These are phyloP conservation scores for Sergeia podlipaevii DNA, from an alignment of 208 protist species.

Conservation along the genomic window DNA sequence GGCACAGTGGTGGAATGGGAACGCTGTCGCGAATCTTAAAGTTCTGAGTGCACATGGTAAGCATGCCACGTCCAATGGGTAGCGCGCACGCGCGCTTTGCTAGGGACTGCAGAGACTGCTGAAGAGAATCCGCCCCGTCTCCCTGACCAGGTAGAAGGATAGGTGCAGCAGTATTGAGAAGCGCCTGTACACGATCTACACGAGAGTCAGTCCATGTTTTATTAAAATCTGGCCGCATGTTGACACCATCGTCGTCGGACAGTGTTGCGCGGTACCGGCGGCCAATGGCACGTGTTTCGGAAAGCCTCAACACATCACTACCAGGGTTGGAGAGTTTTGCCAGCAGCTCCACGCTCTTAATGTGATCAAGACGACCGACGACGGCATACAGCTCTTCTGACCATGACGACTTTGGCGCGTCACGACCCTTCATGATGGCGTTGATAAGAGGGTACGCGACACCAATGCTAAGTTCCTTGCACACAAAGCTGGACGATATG, in stretches of 20 bases:
- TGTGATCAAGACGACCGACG: conserved; percentile 63
- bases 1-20: conserved; percentile 66
- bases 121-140: conserved; percentile 48
- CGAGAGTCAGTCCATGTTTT: conserved; percentile 67
- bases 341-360: conserved; percentile 9
- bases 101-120: conserved; percentile 39
- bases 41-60: conserved; percentile 81
- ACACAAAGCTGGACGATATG: conserved; percentile 29
- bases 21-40: conserved; percentile 74
- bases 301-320: conserved; percentile 47
- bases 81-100: conserved; percentile 42
- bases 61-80: conserved; percentile 72
- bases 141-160: conserved; percentile 49
- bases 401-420: conserved; percentile 33
- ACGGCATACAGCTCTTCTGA: conserved; percentile 40
- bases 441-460: conserved; percentile 49
- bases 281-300: conserved; percentile 51
- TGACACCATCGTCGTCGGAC: conserved; percentile 77
- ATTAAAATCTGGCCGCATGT: conserved; percentile 64
- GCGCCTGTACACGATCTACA: conserved; percentile 58
- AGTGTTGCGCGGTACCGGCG: conserved; percentile 39
- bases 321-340: conserved; percentile 18
- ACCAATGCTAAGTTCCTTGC: conserved; percentile 34
- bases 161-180: conserved; percentile 70
- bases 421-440: conserved; percentile 43